A percentile compares a stretch with the other conserved stretches of the same genome.
These are phyloP conservation scores for Coniochaeta sp. DNA, from an alignment of 2,329 filamentous ascomycete species.

Conservation along the genomic window DNA sequence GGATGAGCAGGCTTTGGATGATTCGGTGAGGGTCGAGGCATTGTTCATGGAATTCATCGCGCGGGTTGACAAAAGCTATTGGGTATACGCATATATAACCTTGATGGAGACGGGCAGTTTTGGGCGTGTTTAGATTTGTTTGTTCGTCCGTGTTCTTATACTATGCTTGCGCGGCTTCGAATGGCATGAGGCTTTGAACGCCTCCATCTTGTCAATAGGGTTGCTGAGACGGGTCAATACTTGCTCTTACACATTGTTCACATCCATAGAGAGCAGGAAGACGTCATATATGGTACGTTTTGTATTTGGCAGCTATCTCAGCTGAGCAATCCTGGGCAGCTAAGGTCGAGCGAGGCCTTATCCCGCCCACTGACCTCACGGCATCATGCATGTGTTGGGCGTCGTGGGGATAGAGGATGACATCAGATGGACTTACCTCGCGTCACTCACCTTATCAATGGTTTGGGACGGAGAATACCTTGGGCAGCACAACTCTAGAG, in stretches of 20 bases:
- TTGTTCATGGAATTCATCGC: background rate
- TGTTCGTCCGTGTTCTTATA: background rate
- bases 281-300: background rate
- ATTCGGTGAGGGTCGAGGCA: background rate
- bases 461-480: background rate
- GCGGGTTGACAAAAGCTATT: background rate
- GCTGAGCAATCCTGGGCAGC: background rate
- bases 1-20: background rate
- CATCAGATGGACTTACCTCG: background rate
- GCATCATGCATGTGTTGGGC: background rate
- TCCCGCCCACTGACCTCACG: background rate
- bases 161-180: background rate
- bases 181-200: background rate
- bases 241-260: too few relatives aligned
- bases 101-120: background rate
- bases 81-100: background rate
- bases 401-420: background rate
- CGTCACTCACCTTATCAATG: background rate
- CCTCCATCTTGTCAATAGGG: background rate
- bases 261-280: background rate
- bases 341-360: background rate
- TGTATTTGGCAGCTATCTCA: background rate
- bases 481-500: background rate
- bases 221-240: background rate
- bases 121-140: background rate